A percentile compares a stretch with the other conserved stretches of the same genome.
Conservation (phyloP, 1,284 basidiomycete genomes). For the Fomitopsis betulina region DNA sequence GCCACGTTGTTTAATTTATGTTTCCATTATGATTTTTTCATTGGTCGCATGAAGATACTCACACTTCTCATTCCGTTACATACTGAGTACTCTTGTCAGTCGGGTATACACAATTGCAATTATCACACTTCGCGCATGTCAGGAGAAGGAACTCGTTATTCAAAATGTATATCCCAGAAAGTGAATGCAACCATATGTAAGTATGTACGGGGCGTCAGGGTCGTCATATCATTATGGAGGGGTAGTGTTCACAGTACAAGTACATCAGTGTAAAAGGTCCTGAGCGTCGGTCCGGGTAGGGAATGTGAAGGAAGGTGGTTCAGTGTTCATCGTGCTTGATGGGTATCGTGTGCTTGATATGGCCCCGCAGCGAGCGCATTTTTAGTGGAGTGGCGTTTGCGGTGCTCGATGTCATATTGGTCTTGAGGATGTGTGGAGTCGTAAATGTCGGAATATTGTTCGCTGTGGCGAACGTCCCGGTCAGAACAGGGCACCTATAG, state of each 20-base stretch:
- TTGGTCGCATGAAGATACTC: neutral
- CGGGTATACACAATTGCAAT: neutral
- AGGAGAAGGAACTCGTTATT: neutral
- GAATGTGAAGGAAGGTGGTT: neutral
- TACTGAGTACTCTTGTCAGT: neutral
- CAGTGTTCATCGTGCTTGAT: neutral
- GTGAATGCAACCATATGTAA: neutral
- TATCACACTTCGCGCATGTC: neutral
- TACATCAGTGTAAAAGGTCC: neutral
- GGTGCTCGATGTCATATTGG: neutral
- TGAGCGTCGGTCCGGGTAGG: neutral
- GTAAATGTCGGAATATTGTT: neutral
- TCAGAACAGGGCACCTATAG: neutral
- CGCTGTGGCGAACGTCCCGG: neutral
- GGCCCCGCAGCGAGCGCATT: neutral
- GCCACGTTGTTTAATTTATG: conserved; percentile 2
- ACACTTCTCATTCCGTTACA: neutral
- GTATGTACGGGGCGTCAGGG: neutral
- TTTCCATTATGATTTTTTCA: neutral
- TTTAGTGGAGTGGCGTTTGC: neutral
- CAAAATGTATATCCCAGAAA: neutral
- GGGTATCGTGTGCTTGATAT: neutral
- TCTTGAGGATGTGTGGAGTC: neutral
- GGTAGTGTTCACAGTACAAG: neutral
- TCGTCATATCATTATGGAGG: neutral